A percentile compares a stretch with the other conserved stretches of the same genome.
phyloP scores from a whole-genome alignment of 2,329 filamentous ascomycete species.

The Phialophora tarda region DNA sequence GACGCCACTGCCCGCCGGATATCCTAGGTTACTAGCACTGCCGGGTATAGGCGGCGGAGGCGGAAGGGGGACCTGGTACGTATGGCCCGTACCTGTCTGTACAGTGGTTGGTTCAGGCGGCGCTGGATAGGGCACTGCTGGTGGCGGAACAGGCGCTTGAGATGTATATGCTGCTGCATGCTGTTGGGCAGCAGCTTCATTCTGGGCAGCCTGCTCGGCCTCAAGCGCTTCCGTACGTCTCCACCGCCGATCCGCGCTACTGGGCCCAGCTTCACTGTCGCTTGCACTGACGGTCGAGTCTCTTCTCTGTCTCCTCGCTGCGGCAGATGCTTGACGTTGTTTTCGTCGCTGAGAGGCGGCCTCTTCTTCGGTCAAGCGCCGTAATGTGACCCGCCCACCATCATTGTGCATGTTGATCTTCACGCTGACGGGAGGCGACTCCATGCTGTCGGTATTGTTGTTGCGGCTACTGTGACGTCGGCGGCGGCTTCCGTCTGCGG shows the following conservation, averaged over 20 bases:
- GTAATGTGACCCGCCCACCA: constrained; percentile 66
- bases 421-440: constrained; percentile 66
- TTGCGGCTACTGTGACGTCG: constrained; percentile 42
- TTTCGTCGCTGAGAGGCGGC: constrained; percentile 63
- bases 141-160: constrained; percentile 35
- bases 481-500: constrained; percentile 43
- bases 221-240: constrained; percentile 57
- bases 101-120: constrained; percentile 34
- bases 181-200: constrained; percentile 44
- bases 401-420: constrained; percentile 70
- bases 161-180: constrained; percentile 23
- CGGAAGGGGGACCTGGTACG: constrained; percentile 36
- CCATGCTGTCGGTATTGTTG: constrained; percentile 52
- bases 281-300: constrained; percentile 50
- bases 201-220: constrained; percentile 53
- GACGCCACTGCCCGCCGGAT: constrained; percentile 45
- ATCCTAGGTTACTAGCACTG: constrained; percentile 49
- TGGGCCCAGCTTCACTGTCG: constrained; percentile 48
- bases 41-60: constrained; percentile 50
- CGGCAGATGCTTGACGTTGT: constrained; percentile 49
- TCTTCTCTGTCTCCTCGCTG: constrained; percentile 43
- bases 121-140: constrained; percentile 29
- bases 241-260: constrained; percentile 50
- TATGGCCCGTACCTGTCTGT: constrained; percentile 28
- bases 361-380: constrained; percentile 66